These are phyloP conservation scores for Aureoboletus auriporus DNA, from an alignment of 768 basidiomycete species.

Conservation along the genomic window DNA sequence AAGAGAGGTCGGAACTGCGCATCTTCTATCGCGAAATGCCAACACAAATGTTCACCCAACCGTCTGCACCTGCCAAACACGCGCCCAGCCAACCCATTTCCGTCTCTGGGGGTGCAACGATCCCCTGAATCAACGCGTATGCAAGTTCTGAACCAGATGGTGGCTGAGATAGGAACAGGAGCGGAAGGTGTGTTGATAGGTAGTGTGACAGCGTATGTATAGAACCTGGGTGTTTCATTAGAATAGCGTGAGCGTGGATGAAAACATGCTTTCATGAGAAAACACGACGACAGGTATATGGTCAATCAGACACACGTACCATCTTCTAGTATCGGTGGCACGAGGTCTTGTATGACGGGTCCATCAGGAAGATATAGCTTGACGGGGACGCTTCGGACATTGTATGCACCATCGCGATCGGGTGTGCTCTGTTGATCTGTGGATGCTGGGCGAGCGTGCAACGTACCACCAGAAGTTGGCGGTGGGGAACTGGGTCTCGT, in stretches of 20 bases:
- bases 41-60: constrained; percentile 90
- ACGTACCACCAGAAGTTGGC: constrained; percentile 48
- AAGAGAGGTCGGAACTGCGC: background rate
- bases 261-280: constrained; percentile 1
- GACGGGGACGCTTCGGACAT: constrained; percentile 83
- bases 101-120: constrained; percentile 74
- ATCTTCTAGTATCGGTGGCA: constrained; percentile 72
- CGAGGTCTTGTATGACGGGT: constrained; percentile 87
- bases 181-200: constrained; percentile 70
- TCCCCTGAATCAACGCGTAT: constrained; percentile 80
- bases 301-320: constrained; percentile 44
- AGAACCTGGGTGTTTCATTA: constrained; percentile 45
- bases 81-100: constrained; percentile 95
- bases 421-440: constrained; percentile 49
- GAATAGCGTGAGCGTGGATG: background rate
- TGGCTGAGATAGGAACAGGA: constrained; percentile 64
- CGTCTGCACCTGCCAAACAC: constrained; percentile 89
- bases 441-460: constrained; percentile 63
- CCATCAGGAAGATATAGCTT: constrained; percentile 88
- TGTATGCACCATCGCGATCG: constrained; percentile 83
- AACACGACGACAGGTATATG: background rate
- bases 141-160: constrained; percentile 52
- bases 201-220: constrained; percentile 67
- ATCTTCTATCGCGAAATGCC: constrained; percentile 41
- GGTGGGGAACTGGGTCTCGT: constrained; percentile 55